Evolutionary conservation across 2,329 filamentous ascomycete genomes (phyloP), one percentile per base, ranked within the genome.

Genomic region (Cladophialophora immunda): DNA sequence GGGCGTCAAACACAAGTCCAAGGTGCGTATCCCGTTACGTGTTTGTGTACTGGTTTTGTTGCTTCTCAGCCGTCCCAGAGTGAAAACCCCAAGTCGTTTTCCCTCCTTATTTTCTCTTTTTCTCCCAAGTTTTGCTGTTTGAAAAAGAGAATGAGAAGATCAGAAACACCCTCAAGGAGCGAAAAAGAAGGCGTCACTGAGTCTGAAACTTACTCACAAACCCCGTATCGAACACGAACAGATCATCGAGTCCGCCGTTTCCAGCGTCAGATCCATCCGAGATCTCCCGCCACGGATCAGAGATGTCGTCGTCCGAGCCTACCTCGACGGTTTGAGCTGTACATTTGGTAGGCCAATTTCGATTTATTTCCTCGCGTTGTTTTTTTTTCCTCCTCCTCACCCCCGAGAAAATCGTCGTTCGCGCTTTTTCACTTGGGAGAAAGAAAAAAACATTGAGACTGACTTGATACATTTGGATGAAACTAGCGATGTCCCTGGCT

Each of bases 231-330:
- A 30, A 30, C 4, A 30, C 4, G 29, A 30, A 47, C 53, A 67
- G 66, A 68, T 68, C 50, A 68, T 68, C 45, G 66, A 68, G 17
- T 60, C 54, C 15, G 62, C 66, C 47, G 25, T 68, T 17, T 68
- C 66, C 29, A 68, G 62, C 58, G 55, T 68, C 29, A 45, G 22
- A 15, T 59, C 62, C 19, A 65, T 68, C 30, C 41, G 52, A 3
- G 13, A 53, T 8, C 22, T 68, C 1, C 66, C 62, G 9, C 45
- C 22, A 7, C 36, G 27, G n/a, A 57, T 68, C 32, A 62, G 38
- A 29, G 55, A 41, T 3, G 45, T 68, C n/a, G 66, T 68, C 29
- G 41, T 68, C 25, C 25, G 45, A 7, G 66, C 57, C 19, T 68
- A 68, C 52, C 50, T 68, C 34, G 54, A 65, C 41, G 57, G 66